These are phyloP conservation scores for Tylopilus sp. DNA, from an alignment of 1,284 basidiomycete genomes.

Conservation along the genomic window DNA sequence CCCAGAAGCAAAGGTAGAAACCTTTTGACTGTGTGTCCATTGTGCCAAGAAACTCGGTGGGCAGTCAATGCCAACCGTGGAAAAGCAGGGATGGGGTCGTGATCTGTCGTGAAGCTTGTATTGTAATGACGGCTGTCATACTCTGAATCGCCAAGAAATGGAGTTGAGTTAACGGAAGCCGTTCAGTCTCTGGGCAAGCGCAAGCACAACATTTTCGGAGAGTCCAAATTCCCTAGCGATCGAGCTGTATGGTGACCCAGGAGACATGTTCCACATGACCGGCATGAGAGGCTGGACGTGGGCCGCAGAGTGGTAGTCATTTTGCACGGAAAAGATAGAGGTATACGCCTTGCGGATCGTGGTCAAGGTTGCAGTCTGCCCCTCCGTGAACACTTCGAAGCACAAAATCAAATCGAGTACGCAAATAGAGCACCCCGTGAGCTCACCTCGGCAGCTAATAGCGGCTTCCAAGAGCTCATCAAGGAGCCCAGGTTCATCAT, in stretches of 20 bases:
- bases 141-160: background rate
- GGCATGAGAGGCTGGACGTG: conserved; percentile 18
- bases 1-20: conserved; percentile 13
- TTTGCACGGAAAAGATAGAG: conserved; percentile 16
- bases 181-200: conserved; percentile 57
- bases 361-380: conserved; percentile 47
- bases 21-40: conserved; percentile 17
- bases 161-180: conserved; percentile 16
- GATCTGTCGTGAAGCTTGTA: conserved; percentile 18
- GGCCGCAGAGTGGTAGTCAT: conserved; percentile 2
- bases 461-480: conserved; percentile 52
- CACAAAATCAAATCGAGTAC: conserved; percentile 5
- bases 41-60: conserved; percentile 25
- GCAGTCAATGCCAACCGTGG: conserved; percentile 29
- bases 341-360: conserved; percentile 31
- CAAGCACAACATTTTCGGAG: conserved; percentile 63
- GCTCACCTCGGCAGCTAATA: conserved; percentile 53
- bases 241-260: conserved; percentile 39
- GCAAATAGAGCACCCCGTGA: conserved; percentile 5
- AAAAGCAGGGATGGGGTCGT: conserved; percentile 14
- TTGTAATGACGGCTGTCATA: background rate
- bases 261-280: conserved; percentile 19
- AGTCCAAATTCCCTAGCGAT: conserved; percentile 72
- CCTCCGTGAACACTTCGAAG: conserved; percentile 54
- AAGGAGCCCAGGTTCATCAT: conserved; percentile 40